Evolutionary conservation across 768 basidiomycete species (phyloP), one percentile per base, ranked within the genome.

Genomic region (Naganishia antarctica): DNA sequence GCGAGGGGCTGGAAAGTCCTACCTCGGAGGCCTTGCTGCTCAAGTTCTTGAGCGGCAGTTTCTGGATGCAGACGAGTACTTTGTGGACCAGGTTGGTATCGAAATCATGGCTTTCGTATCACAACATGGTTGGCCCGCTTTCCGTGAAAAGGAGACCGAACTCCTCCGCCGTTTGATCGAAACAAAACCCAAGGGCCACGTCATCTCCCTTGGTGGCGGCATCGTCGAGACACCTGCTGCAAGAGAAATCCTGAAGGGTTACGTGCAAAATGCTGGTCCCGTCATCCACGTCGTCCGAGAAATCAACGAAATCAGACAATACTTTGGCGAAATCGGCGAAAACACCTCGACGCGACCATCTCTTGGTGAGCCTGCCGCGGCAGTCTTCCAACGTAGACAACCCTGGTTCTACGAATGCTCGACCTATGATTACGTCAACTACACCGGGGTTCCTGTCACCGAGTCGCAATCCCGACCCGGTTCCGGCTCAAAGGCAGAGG

Each of bases 1-100:
- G 96, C 88, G 94, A 18, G 96, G 96, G 12, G 88, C 91, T 0
- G 96, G 96, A 31, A 98, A 99, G 80, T 90, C 89, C 1, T 87
- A 86, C 78, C 83, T 97, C 64, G 91, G 93, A 16, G 80, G 82
- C 60, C 80, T 92, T 32, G 92, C 90, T 16, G 86, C 90, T 0
- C 75, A 81, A 8, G 80, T 85, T 1, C 83, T 97, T 13, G 83
- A 83, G 1, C 87, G 91, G 82, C 81, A 83, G 0, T 82, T 86
- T 70, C 78, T 93, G 70, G 96, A 99, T 70, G 92, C 92, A 41
- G 96, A 99, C 70, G 80, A 78, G 9, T 84, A 83, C 73, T 91
- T 98, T 73, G 85, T 83, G 66, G 79, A 81, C 44, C 82, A 86
- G 63, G 81, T 86, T 66, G 76, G 83, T 29, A 82, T 82, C 4